Evolutionary conservation across 2,329 filamentous ascomycete species (phyloP).

Genomic region (Fusarium sp.): DNA sequence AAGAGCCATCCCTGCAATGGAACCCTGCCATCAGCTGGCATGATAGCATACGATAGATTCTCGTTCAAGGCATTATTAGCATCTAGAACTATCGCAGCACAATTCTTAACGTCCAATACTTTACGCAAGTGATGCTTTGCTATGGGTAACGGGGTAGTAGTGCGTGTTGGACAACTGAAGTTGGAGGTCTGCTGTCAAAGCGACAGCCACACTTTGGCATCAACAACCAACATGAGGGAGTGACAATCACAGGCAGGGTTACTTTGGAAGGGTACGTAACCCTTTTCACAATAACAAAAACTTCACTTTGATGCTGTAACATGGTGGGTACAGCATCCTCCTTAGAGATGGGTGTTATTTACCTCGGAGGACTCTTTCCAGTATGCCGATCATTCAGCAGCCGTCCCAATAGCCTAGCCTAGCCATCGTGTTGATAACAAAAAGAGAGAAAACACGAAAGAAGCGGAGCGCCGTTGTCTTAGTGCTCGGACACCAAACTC

Average conservation of each 20-base stretch:
- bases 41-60: background rate
- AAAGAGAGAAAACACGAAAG: background rate
- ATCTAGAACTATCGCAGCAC: background rate
- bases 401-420: background rate
- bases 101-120: background rate
- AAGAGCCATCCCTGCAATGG: background rate
- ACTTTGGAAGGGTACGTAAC: background rate
- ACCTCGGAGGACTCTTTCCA: background rate
- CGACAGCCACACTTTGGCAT: background rate
- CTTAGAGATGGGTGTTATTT: background rate
- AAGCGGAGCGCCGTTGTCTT: conserved; percentile 1
- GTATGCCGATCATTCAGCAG: background rate
- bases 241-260: background rate
- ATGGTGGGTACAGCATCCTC: background rate
- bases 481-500: background rate
- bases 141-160: background rate
- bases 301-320: background rate
- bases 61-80: background rate
- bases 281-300: background rate
- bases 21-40: background rate
- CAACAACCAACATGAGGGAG: background rate
- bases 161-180: background rate
- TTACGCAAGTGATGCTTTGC: background rate
- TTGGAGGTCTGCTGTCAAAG: background rate
- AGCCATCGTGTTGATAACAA: background rate